These are phyloP conservation scores for Apiospora phragmitis DNA, from an alignment of 2,329 filamentous ascomycete genomes.

Conservation along the genomic window DNA sequence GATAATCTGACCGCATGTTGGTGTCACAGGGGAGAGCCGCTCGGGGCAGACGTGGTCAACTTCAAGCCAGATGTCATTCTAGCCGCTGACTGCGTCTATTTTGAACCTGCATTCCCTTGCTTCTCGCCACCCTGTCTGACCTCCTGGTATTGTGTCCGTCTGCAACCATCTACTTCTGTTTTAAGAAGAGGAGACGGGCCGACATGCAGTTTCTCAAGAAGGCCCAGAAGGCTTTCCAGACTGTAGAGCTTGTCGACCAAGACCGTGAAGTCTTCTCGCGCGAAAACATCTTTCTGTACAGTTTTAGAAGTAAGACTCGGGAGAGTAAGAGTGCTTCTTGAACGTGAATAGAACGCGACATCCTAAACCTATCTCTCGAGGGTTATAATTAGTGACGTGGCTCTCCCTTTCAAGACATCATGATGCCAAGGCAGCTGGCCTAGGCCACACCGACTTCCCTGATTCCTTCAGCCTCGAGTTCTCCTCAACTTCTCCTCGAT, in stretches of 20 bases:
- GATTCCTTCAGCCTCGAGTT: background rate
- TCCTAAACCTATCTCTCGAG: background rate
- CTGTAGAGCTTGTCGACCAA: conserved; percentile 63
- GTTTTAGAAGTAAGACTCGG: conserved; percentile 45
- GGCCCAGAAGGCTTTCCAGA: conserved; percentile 65
- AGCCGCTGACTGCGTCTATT: conserved; percentile 97
- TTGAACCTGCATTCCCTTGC: conserved; percentile 88
- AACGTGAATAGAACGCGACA: background rate
- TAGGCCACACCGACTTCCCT: background rate
- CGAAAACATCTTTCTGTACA: conserved; percentile 61
- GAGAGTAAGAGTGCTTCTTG: background rate
- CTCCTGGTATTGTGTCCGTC: conserved; percentile 72
- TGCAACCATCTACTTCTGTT: conserved; percentile 77
- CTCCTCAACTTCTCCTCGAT: background rate
- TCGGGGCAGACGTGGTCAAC: conserved; percentile 52
- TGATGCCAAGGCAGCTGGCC: background rate
- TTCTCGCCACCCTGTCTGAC: conserved; percentile 75
- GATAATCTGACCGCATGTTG: conserved; percentile 17
- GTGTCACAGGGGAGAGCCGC: conserved; percentile 56
- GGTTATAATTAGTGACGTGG: background rate
- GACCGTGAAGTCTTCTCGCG: conserved; percentile 58
- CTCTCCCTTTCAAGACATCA: background rate
- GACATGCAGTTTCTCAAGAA: conserved; percentile 75
- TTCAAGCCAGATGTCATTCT: conserved; percentile 76
- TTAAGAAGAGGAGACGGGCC: conserved; percentile 86